These are phyloP conservation scores for Triangularia setosa DNA, from an alignment of 2,329 filamentous ascomycete species.

Conservation along the genomic window DNA sequence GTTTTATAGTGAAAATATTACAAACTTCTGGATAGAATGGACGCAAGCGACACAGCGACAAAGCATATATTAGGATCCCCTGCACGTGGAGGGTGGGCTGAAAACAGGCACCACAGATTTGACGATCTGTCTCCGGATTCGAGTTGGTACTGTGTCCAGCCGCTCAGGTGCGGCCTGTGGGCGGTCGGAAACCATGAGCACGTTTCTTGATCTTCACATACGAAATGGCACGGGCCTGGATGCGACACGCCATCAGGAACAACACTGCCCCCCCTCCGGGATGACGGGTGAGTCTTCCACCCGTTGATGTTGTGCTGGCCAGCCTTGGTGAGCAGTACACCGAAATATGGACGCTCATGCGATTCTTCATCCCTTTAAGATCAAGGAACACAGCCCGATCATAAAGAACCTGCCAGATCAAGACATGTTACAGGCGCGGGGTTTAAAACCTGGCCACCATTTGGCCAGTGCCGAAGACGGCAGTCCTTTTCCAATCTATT, in stretches of 20 bases:
- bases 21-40: not conserved
- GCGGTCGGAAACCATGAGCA: no score
- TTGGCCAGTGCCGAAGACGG: constrained; percentile 12
- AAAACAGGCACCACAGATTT: not conserved
- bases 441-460: constrained; percentile 2
- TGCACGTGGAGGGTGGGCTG: constrained; percentile 7
- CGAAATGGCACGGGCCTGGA: not conserved
- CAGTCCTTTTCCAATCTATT: constrained; percentile 13
- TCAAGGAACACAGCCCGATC: not conserved
- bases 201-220: not conserved
- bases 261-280: not conserved
- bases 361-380: not conserved
- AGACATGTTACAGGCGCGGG: not conserved
- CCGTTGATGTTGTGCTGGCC: not conserved
- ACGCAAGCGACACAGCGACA: not conserved
- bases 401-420: not conserved
- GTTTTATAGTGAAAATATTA: not conserved
- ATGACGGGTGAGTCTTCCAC: not conserved
- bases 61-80: constrained; percentile 3
- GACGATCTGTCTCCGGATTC: not conserved
- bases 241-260: not conserved
- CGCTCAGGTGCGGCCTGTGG: not conserved
- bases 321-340: not conserved
- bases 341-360: not conserved
- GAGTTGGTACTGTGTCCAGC: not conserved